Conservation (phyloP, 148 eudicot genomes). For the Vaccinium vitisidaea region DNA sequence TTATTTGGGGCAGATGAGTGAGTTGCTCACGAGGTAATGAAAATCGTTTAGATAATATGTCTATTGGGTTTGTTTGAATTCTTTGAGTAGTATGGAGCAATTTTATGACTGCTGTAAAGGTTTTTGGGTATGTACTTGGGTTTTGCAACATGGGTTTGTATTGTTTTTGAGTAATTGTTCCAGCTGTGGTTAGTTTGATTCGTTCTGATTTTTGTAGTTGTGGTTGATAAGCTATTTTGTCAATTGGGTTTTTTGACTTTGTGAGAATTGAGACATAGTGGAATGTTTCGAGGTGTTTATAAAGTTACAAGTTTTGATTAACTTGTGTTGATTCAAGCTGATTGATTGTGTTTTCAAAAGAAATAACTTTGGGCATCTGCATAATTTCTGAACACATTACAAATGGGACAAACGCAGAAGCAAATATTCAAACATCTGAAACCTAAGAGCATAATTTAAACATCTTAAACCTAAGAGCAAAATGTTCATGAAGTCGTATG, state of each 20-base stretch:
- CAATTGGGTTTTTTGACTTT: neutral
- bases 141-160: neutral
- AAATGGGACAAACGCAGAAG: neutral
- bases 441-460: neutral
- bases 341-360: neutral
- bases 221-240: neutral
- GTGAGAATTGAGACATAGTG: neutral
- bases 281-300: neutral
- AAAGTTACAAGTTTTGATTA: neutral
- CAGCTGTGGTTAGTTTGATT: neutral
- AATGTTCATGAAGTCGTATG: neutral
- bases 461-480: neutral
- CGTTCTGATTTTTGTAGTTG: neutral
- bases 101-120: neutral
- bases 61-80: neutral
- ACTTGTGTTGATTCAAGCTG: neutral
- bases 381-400: neutral
- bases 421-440: neutral
- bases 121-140: slow-evolving; percentile 5
- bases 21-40: slow-evolving; percentile 30
- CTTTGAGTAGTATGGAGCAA: neutral
- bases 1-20: slow-evolving; percentile 75
- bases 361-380: neutral
- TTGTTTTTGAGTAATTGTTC: neutral
- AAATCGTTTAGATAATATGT: neutral